Evolutionary conservation across 176 grass and related monocot genomes (phyloP).

Genomic region (Dendrocalamus sinicus): DNA sequence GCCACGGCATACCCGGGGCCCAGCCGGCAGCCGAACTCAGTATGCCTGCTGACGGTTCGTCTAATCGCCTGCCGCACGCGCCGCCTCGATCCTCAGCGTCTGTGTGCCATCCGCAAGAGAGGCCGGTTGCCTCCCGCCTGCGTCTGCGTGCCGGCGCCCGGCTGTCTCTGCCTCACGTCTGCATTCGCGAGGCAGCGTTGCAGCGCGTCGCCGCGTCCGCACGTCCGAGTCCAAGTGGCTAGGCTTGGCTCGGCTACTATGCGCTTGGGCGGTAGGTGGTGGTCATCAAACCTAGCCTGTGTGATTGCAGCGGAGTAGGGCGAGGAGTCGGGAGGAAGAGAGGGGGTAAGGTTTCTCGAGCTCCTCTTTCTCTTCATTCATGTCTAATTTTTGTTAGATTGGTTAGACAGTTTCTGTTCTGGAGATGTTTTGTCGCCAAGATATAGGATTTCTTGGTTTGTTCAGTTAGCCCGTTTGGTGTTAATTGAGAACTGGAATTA

Average conservation of each 20-base stretch:
- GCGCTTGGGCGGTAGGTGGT: slow-evolving; percentile 41
- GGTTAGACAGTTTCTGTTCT: background rate
- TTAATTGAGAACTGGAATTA: background rate
- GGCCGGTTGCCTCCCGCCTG: too few species aligned
- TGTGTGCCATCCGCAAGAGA: too few species aligned
- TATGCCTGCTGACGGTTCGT: too few species aligned
- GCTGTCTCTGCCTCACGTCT: too few species aligned
- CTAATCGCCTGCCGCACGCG: too few species aligned
- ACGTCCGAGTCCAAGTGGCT: too few species aligned
- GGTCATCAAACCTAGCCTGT: background rate
- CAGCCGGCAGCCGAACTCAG: too few species aligned
- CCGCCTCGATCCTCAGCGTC: too few species aligned
- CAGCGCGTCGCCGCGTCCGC: too few species aligned
- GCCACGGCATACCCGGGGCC: too few species aligned
- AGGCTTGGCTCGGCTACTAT: background rate
- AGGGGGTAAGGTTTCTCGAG: background rate
- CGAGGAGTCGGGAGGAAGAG: background rate
- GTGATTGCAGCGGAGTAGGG: background rate
- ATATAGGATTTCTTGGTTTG: background rate
- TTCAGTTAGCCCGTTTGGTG: background rate
- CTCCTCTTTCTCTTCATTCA: background rate
- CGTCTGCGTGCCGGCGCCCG: too few species aligned
- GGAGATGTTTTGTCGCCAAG: background rate
- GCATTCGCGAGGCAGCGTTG: too few species aligned
- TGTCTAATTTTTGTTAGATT: background rate